phyloP scores from a whole-genome alignment of 129 eudicot species.

The Heracleum sosnowskyi region DNA sequence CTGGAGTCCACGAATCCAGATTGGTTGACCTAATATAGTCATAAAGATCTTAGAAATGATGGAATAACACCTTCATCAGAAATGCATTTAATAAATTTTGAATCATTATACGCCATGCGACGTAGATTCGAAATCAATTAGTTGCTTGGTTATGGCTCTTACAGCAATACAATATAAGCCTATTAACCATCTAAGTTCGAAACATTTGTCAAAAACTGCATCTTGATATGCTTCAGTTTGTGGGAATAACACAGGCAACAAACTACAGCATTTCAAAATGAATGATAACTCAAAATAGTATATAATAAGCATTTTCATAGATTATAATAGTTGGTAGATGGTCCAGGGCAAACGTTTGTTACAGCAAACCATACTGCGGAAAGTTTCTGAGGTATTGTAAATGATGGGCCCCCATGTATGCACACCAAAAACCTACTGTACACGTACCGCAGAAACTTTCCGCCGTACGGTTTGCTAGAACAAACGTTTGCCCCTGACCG shows the following conservation, averaged over 20 bases:
- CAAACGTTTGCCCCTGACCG: no score
- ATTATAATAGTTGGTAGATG: neutral
- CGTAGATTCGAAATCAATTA: neutral
- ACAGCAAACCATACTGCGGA: no score
- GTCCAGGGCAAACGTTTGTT: no score
- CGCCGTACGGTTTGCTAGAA: no score
- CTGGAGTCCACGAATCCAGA: constrained; percentile 84
- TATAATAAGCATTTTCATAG: neutral
- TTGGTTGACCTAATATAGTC: constrained; percentile 54
- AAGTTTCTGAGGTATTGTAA: no score
- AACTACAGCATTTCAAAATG: neutral
- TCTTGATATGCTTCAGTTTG: neutral
- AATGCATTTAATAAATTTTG: neutral
- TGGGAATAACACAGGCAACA: neutral
- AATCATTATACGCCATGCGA: neutral
- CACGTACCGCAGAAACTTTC: no score
- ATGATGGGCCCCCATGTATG: no score
- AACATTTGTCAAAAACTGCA: neutral
- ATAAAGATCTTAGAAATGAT: neutral
- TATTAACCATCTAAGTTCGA: neutral
- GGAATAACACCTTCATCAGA: neutral
- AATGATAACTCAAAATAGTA: neutral
- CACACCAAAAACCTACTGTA: no score
- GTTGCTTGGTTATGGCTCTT: neutral
- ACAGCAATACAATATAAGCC: neutral